Base-by-base conservation (phyloP, 2,329 filamentous ascomycete species). In the Alternaria metachromatica region DNA sequence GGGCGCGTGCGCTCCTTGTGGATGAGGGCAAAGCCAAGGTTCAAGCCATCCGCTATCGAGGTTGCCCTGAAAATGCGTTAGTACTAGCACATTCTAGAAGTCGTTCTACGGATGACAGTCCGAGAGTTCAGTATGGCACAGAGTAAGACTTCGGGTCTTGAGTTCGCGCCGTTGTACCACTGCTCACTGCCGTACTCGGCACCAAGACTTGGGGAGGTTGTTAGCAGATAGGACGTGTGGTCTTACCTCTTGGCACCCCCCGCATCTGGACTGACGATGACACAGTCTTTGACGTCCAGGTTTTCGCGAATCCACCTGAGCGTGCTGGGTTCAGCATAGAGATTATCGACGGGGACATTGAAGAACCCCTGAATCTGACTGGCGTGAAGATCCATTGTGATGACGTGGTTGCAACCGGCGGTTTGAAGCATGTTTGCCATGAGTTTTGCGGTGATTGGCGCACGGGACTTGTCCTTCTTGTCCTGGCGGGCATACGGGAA, bases 381-480 rank as follows among this genome's bases (percentile, higher is more conserved):
- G 62, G 94, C 94, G 78, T 97, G 94, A 62, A 97, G 87, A 77
- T 97, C 94, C 93, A 97, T 97, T 18, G 94, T 97, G 72, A 97
- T 97, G 74, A 97, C 91, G 78, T 94, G 92, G 80, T 94, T 94
- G 81, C 93, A 97, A 60, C 95, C 95, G 46, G 94, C 94, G 3
- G 94, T 96, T 80, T 97, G 93, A 60, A 98, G 87, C 94, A 98
- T 97, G 82, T 98, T 97, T 62, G 95, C 95, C 83, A 97, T 96
- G 58, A 98, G 86, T 81, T 96, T 96, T 21, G 95, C 95, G 45
- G 92, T 96, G 80, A 98, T 99, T 44, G 96, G 95, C n/a, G 96
- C 95, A 69, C 95, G 90, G 59, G 92, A 96, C 85, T 93, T 92
- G 84, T 97, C 94, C 83, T 98, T 98, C 86, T 98, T 98, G 82